Base-by-base conservation (phyloP, 2,329 filamentous ascomycete species). In the Penicillium brasilianum region DNA sequence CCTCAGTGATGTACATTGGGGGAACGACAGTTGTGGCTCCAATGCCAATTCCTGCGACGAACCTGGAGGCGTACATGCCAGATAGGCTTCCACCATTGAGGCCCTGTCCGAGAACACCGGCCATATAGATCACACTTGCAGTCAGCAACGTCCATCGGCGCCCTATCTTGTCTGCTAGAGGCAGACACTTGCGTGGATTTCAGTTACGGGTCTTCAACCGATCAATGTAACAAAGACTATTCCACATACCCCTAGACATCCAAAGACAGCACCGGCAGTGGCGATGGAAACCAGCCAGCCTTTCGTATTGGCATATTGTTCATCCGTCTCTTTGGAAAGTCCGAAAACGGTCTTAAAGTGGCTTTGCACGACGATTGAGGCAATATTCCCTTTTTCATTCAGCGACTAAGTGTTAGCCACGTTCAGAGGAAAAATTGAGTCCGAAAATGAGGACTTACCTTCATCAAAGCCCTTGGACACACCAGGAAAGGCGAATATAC, bases 381-480 rank as follows among this genome's bases (percentile, higher is more conserved):
- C 67, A 25, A 69, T 67, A 34, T 69, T 68, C 46, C 61, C 55
- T 64, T 10, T 44, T 25, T 3, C 41, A 44, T 44, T 25, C 7
- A n/a, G n/a, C n/a, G n/a, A n/a, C n/a, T n/a, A n/a, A n/a, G n/a
- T n/a, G n/a, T n/a, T n/a, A n/a, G n/a, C n/a, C n/a, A n/a, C n/a
- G 9, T 22, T 25, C 4, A 44, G 18, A 13, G 10, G 14, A 16
- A 25, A 7, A 14, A 13, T 14, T 7, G n/a, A 22, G 14, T 44
- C 11, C n/a, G 25, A 14, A 11, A 20, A 25, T 13, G 20, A 34
- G 16, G 8, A n/a, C 58, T 53, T 50, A 64, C 63, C 67, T 57
- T 70, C 65, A 48, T 70, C 68, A 36, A 68, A 70, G 0, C 68
- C 68, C 28, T 69, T 69, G 7, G 66, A 48, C 8, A 69, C 63